Percentiles rank a stretch among this genome's conserved stretches.
Conservation (phyloP, 192 early-diverging fungal genomes). For the Podila epicladia region DNA sequence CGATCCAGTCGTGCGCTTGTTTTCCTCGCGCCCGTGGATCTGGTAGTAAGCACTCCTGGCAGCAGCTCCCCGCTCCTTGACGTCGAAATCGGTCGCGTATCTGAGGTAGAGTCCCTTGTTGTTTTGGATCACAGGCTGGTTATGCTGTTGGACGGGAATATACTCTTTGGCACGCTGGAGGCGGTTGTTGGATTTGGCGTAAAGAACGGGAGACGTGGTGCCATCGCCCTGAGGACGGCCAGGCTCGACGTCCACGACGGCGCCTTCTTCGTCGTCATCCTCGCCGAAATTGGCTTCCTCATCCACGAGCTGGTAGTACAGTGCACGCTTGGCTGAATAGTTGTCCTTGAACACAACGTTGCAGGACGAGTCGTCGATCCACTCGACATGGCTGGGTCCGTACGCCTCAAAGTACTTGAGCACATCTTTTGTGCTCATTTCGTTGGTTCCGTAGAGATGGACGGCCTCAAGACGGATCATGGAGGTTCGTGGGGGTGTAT, state of each 20-base stretch:
- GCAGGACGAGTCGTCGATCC: constrained; percentile 60
- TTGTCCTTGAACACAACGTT: constrained; percentile 46
- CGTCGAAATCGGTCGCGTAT: constrained; percentile 50
- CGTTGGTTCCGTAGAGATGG: constrained; percentile 55
- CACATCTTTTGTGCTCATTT: constrained; percentile 59
- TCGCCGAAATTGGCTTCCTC: constrained; percentile 38
- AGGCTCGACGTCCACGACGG: constrained; percentile 13
- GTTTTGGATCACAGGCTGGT: constrained; percentile 19
- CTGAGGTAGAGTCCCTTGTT: constrained; percentile 49
- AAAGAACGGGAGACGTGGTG: neutral
- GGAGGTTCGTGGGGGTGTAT: constrained; percentile 41
- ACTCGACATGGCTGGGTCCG: constrained; percentile 53
- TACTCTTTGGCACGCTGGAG: constrained; percentile 43
- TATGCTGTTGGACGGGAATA: constrained; percentile 29
- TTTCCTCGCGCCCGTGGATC: constrained; percentile 46
- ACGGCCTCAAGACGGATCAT: constrained; percentile 46
- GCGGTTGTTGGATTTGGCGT: constrained; percentile 29
- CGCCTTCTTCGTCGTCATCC: constrained; percentile 12
- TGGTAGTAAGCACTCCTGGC: constrained; percentile 56
- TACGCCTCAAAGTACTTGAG: constrained; percentile 51
- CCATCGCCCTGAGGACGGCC: neutral
- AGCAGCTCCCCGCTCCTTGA: constrained; percentile 52
- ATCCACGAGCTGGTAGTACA: constrained; percentile 46
- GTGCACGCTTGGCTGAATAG: constrained; percentile 39
- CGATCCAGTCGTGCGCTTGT: constrained; percentile 1